Evolutionary conservation across 106 monocot genomes (phyloP).

Genomic region (Phalaenopsis equestris): DNA sequence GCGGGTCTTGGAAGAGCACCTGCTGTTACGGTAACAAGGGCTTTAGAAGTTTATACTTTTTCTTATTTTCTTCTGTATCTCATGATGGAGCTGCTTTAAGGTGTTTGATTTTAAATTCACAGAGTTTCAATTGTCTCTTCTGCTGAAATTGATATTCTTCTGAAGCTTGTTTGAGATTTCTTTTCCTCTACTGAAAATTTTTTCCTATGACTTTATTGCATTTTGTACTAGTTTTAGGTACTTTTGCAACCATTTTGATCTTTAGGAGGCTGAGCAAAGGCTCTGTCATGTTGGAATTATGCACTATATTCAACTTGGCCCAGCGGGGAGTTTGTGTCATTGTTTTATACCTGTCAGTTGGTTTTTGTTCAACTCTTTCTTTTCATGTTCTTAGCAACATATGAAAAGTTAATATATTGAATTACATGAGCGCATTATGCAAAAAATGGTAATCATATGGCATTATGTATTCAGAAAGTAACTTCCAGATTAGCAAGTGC

Average conservation of each 20-base stretch:
- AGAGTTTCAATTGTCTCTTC: neutral
- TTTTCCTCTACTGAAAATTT: neutral
- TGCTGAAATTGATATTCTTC: neutral
- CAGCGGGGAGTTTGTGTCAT: neutral
- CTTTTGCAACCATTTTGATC: neutral
- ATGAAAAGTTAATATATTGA: neutral
- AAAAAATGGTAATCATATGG: neutral
- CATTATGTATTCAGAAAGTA: neutral
- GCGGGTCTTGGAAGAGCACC: constrained; percentile 99
- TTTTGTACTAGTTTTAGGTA: neutral
- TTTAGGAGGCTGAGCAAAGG: neutral
- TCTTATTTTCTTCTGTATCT: neutral
- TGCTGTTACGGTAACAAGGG: constrained; percentile 56
- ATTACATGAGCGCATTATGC: neutral
- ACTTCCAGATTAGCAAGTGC: neutral
- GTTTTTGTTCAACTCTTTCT: neutral
- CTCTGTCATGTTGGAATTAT: neutral
- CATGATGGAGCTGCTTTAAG: neutral
- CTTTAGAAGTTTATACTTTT: neutral
- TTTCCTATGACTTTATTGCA: neutral
- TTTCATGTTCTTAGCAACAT: constrained; percentile 1
- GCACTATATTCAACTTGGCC: neutral
- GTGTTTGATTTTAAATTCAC: neutral
- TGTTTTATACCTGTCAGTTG: neutral
- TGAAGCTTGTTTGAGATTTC: neutral